Base-by-base conservation (phyloP, 2,329 filamentous ascomycete genomes). In the Chrysoporthe cubensis region DNA sequence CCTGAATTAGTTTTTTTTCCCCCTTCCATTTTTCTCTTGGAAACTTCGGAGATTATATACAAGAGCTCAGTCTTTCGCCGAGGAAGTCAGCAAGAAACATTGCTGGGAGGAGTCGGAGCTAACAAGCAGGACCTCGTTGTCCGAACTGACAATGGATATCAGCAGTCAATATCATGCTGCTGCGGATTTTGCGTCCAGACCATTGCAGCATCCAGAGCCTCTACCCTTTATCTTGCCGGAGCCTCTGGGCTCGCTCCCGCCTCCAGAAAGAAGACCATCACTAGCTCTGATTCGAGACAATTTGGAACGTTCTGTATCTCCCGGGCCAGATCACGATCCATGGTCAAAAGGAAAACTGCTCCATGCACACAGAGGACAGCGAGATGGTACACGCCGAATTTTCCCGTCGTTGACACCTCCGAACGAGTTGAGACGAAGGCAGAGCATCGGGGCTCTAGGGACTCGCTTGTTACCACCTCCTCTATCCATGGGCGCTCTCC, bases 161-260 rank as follows among this genome's bases (percentile, higher is more conserved):
- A 58, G 21, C 6, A 3, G 50, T 54, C 50, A 14, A 16, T 21
- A 54, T 34, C 26, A 32, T 13, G 26, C 26, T 13, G 26, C 50
- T 9, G 4, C 13, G 11, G 4, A 3, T 34, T 11, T 16, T 34
- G 16, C 50, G 11, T 34, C 50, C 26, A 34, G 26, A 8, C 26
- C 34, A 2, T n/a, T 6, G 14, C 37, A 44, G 21, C 37, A 44
- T 16, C 1, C 21, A 5, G 40, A 60, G 40, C 40, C 57, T 42
- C 11, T 60, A 16, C 57, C 57, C 9, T 60, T 60, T n/a, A 60
- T 60, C 16, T 44, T 60, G n/a, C 57, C 37, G 4, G 40, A 44
- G 8, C 40, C 57, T 3, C 13, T 60, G 42, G 57, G 57, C 57
- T 44, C 57, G 42, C 37, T 43, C 7, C 57, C 57, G 16, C 37